These are phyloP conservation scores for Sarocladiaceae sp. DNA, from an alignment of 2,329 filamentous ascomycete species.

Conservation along the genomic window DNA sequence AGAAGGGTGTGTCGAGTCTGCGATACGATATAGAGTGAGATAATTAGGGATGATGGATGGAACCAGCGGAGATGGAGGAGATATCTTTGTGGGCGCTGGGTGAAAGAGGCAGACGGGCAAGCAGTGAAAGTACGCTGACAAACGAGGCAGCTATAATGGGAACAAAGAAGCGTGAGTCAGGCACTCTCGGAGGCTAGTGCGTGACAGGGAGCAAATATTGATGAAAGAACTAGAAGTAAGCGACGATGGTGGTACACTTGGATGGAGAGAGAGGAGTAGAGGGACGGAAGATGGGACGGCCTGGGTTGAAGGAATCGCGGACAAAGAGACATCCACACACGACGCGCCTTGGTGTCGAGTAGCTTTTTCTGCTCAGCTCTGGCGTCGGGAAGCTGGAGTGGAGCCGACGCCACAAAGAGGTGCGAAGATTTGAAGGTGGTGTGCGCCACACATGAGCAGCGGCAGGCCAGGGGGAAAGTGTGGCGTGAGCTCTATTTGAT, in stretches of 20 bases:
- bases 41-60: not conserved
- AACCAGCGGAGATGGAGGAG: not conserved
- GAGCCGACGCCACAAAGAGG: slow-evolving; percentile 5
- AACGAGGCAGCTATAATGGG: not conserved
- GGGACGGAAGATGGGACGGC: no score
- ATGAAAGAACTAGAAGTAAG: not conserved
- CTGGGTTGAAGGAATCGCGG: not conserved
- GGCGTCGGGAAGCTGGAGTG: not conserved
- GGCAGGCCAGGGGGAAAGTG: not conserved
- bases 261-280: not conserved
- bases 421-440: no score
- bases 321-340: slow-evolving; percentile 1
- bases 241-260: slow-evolving; percentile 2
- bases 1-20: not conserved
- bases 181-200: not conserved
- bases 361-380: slow-evolving; percentile 7
- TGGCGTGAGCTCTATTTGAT: not conserved
- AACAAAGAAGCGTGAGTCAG: not conserved
- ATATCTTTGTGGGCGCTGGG: not conserved
- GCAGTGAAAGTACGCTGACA: not conserved
- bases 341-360: not conserved
- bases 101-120: not conserved
- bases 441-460: no score
- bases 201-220: not conserved
- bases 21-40: not conserved